Conservation (phyloP, 2,329 filamentous ascomycete species). For the Colletotrichum karsti region DNA sequence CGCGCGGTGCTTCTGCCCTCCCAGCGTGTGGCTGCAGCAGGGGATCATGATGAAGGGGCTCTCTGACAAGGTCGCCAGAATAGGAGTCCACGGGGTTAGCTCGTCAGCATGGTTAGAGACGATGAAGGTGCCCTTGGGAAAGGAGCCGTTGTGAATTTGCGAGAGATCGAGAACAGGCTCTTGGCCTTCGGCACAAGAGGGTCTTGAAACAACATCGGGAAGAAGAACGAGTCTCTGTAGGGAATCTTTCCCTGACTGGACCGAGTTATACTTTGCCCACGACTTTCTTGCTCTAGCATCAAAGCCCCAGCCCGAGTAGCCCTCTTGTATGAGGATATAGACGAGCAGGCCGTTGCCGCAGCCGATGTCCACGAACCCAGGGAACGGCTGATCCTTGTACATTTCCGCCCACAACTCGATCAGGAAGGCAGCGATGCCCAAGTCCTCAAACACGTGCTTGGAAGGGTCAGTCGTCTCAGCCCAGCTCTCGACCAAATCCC, state of each 20-base stretch:
- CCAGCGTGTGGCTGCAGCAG: slow-evolving; percentile 91
- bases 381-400: slow-evolving; percentile 72
- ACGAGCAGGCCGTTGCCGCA: slow-evolving; percentile 95
- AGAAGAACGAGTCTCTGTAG: slow-evolving; percentile 59
- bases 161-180: slow-evolving; percentile 22
- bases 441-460: slow-evolving; percentile 96
- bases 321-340: slow-evolving; percentile 81
- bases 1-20: slow-evolving; percentile 78
- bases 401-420: slow-evolving; percentile 91
- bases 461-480: slow-evolving; percentile 85
- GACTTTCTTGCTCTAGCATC: slow-evolving; percentile 88
- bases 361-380: slow-evolving; percentile 94
- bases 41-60: slow-evolving; percentile 93
- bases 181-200: slow-evolving; percentile 12
- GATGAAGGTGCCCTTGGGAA: slow-evolving; percentile 83
- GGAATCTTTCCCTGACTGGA: slow-evolving; percentile 30
- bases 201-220: slow-evolving; percentile 48
- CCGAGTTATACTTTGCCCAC: slow-evolving; percentile 75
- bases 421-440: slow-evolving; percentile 89
- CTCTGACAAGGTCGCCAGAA: slow-evolving; percentile 79
- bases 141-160: slow-evolving; percentile 67
- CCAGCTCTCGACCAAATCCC: slow-evolving; percentile 77
- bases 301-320: slow-evolving; percentile 88
- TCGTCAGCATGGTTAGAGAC: slow-evolving; percentile 98
- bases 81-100: slow-evolving; percentile 93